Conservation (phyloP, 495 filamentous ascomycete species). For the Niebla homalea region DNA sequence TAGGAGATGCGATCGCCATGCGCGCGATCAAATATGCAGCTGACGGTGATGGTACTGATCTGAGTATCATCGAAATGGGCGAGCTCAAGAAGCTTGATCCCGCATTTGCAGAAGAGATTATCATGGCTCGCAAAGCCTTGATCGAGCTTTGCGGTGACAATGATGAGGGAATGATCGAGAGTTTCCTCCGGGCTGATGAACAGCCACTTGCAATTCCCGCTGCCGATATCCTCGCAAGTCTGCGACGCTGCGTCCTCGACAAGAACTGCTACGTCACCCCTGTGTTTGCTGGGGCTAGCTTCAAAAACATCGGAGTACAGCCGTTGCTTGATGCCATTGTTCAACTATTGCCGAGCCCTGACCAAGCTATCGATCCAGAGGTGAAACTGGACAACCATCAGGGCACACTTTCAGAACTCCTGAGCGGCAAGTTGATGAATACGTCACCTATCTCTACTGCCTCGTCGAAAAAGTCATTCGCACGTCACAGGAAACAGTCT, state of each 20-base stretch:
- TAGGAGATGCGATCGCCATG: slow-evolving; percentile 66
- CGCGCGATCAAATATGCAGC: slow-evolving; percentile 39
- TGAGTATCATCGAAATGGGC: slow-evolving; percentile 37
- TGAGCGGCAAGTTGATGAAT: slow-evolving; percentile 35
- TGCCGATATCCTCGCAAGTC: slow-evolving; percentile 50
- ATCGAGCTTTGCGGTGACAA: slow-evolving; percentile 76
- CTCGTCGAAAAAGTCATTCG: slow-evolving; percentile 17
- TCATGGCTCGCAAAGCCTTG: slow-evolving; percentile 59
- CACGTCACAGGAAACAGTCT: slow-evolving; percentile 18
- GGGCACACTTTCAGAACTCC: slow-evolving; percentile 37
- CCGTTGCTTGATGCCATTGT: slow-evolving; percentile 80
- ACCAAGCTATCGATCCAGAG: slow-evolving; percentile 64
- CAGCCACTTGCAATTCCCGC: slow-evolving; percentile 55
- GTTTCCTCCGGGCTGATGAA: slow-evolving; percentile 62
- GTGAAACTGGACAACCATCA: slow-evolving; percentile 49
- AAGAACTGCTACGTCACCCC: slow-evolving; percentile 56
- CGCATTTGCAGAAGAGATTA: slow-evolving; percentile 53
- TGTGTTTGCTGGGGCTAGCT: slow-evolving; percentile 82
- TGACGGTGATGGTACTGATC: slow-evolving; percentile 53
- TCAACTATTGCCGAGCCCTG: slow-evolving; percentile 73
- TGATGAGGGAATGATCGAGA: slow-evolving; percentile 75
- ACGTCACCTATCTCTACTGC: slow-evolving; percentile 24
- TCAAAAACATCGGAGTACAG: slow-evolving; percentile 88
- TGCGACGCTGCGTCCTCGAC: slow-evolving; percentile 59
- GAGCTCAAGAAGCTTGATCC: slow-evolving; percentile 39